Percentiles rank a stretch among this genome's conserved stretches.
These are phyloP conservation scores for Wolfiporia cocos DNA, from an alignment of 1,284 basidiomycete species.

Conservation along the genomic window DNA sequence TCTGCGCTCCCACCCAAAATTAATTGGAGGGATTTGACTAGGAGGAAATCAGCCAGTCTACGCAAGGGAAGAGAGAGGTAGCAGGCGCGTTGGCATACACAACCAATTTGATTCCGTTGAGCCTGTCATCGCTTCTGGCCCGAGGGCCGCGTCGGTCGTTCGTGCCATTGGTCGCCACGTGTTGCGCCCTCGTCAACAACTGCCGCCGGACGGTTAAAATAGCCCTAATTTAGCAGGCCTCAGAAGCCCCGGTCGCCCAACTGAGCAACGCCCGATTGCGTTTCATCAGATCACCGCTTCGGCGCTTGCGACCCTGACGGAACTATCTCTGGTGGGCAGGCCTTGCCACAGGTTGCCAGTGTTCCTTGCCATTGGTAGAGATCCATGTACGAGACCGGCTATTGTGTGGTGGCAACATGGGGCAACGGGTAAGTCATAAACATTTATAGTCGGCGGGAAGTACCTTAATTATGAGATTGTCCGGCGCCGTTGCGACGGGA, in stretches of 20 bases:
- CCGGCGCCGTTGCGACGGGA: too few species aligned
- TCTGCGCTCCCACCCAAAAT: slow-evolving; percentile 10
- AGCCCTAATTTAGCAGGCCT: slow-evolving; percentile 4
- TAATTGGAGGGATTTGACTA: slow-evolving; percentile 15
- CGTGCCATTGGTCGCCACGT: slow-evolving; percentile 7
- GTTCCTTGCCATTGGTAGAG: too few species aligned
- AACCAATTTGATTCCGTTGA: slow-evolving; percentile 25
- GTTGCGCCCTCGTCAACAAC: slow-evolving; percentile 8
- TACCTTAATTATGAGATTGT: too few species aligned
- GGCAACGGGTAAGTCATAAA: too few species aligned
- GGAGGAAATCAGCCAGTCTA: slow-evolving; percentile 16
- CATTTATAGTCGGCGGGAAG: too few species aligned
- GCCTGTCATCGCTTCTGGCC: slow-evolving; percentile 15
- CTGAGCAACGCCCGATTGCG: slow-evolving; percentile 9
- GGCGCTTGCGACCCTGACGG: slow-evolving; percentile 17
- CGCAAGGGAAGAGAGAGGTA: slow-evolving; percentile 15
- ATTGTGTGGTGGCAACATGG: too few species aligned
- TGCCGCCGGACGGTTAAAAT: slow-evolving; percentile 13
- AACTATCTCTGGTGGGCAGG: neutral
- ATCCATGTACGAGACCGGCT: too few species aligned
- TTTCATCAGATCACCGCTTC: slow-evolving; percentile 11
- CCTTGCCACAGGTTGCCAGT: too few species aligned
- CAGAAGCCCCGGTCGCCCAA: neutral
- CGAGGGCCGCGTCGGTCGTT: slow-evolving; percentile 13
- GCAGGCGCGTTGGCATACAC: slow-evolving; percentile 19